Percentiles rank a stretch among this genome's conserved stretches.
Evolutionary conservation across 108 stramenopile species (phyloP).

Genomic region (Discostella stelligeroides): DNA sequence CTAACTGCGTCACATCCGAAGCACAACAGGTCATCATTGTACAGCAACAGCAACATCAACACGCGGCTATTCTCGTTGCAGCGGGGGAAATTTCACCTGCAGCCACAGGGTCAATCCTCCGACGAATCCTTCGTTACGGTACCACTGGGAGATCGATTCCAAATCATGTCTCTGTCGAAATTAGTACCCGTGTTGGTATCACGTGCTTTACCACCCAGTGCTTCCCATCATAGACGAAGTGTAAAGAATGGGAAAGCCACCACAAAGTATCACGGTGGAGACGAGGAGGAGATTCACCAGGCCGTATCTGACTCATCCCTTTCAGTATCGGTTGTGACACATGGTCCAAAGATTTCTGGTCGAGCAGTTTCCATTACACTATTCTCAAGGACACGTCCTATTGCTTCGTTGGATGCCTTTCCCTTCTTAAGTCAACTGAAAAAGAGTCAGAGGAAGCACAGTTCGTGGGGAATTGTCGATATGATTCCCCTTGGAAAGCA

Average conservation of each 20-base stretch:
- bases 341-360: slow-evolving; percentile 46
- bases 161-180: slow-evolving; percentile 67
- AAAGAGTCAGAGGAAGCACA: slow-evolving; percentile 8
- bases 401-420: slow-evolving; percentile 49
- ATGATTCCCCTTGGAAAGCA: slow-evolving; percentile 71
- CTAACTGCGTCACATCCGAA: slow-evolving; percentile 29
- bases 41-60: background rate
- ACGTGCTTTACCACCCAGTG: slow-evolving; percentile 55
- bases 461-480: slow-evolving; percentile 65
- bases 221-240: slow-evolving; percentile 19
- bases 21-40: background rate
- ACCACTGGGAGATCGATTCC: slow-evolving; percentile 79
- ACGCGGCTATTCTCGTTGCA: slow-evolving; percentile 33
- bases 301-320: slow-evolving; percentile 75
- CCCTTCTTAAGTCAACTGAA: slow-evolving; percentile 20
- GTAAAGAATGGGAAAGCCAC: background rate
- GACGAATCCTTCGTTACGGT: slow-evolving; percentile 61
- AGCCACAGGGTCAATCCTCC: slow-evolving; percentile 57
- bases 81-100: slow-evolving; percentile 59
- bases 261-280: background rate
- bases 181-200: slow-evolving; percentile 77
- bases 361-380: slow-evolving; percentile 54
- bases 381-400: slow-evolving; percentile 61
- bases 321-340: slow-evolving; percentile 58
- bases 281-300: slow-evolving; percentile 48